Conservation (phyloP, 176 grass and related monocot species). For the Chrysopogon serrulatus region DNA sequence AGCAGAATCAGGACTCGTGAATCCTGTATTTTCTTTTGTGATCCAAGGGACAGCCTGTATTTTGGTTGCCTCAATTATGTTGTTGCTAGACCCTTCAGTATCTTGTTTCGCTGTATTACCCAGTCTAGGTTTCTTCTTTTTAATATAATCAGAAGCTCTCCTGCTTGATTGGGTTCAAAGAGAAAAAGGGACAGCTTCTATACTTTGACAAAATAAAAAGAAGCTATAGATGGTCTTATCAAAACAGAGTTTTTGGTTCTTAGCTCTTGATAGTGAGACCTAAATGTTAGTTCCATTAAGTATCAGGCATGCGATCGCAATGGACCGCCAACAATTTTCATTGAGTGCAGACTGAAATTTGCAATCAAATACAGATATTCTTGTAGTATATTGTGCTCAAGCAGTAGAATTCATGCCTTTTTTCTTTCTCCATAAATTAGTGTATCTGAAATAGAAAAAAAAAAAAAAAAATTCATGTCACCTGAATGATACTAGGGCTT, state of each 20-base stretch:
- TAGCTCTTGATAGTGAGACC: not conserved
- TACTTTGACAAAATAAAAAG: not conserved
- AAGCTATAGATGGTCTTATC: not conserved
- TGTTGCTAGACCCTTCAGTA: too few species aligned
- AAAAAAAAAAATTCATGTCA: not conserved
- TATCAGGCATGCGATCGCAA: not conserved
- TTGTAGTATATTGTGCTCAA: not conserved
- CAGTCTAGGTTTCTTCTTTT: too few species aligned
- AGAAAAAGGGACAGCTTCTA: not conserved
- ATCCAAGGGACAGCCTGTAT: not conserved
- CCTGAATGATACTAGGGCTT: constrained; percentile 74
- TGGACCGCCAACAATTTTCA: not conserved
- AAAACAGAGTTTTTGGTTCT: not conserved
- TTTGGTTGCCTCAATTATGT: not conserved
- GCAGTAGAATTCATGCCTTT: too few species aligned
- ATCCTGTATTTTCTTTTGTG: constrained; percentile 1
- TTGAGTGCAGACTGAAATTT: not conserved
- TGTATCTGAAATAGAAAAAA: not conserved
- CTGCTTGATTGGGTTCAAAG: too few species aligned
- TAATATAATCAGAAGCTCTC: too few species aligned
- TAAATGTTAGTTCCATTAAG: not conserved
- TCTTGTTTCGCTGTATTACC: too few species aligned
- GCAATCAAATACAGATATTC: not conserved
- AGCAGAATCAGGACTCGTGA: constrained; percentile 2
- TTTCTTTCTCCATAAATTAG: not conserved